Conservation (phyloP, 2,329 filamentous ascomycete genomes). For the Paramyrothecium roridum region DNA sequence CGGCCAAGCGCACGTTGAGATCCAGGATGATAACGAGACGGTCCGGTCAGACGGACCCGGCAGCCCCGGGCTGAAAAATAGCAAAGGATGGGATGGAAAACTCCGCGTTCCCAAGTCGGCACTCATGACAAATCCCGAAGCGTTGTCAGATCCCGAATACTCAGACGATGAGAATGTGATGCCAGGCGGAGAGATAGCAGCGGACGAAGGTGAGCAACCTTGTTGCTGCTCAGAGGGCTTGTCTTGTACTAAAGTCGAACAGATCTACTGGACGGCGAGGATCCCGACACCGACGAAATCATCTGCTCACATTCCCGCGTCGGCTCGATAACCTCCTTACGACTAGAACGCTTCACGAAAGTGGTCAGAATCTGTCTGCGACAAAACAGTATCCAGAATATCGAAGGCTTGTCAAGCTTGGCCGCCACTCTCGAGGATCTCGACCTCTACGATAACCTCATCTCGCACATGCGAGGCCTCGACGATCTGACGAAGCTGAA, state of each 20-base stretch:
- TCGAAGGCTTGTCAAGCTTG: constrained; percentile 69
- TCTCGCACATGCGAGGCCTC: constrained; percentile 80
- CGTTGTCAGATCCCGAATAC: constrained; percentile 80
- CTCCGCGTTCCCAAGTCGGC: constrained; percentile 63
- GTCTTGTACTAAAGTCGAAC: neutral
- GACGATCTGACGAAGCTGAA: constrained; percentile 74
- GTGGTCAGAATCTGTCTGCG: constrained; percentile 80
- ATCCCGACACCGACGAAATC: constrained; percentile 69
- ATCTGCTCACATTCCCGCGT: constrained; percentile 88
- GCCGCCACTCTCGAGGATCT: constrained; percentile 72
- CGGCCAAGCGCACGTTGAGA: constrained; percentile 44
- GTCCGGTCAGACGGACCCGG: constrained; percentile 36
- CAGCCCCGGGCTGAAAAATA: constrained; percentile 51
- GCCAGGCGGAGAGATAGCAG: constrained; percentile 70
- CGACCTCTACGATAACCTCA: constrained; percentile 95
- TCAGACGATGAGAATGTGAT: constrained; percentile 69
- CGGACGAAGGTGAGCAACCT: constrained; percentile 67
- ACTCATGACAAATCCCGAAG: constrained; percentile 73
- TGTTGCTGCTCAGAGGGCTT: neutral
- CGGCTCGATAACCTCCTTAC: constrained; percentile 70
- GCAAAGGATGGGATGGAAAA: constrained; percentile 81
- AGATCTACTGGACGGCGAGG: constrained; percentile 62
- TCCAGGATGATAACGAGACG: constrained; percentile 38
- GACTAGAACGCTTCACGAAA: constrained; percentile 78
- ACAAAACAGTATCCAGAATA: constrained; percentile 81